Evolutionary conservation across 257 asterid genomes (phyloP), one percentile per base, ranked within the genome.

Genomic region (Capsicum chinense): DNA sequence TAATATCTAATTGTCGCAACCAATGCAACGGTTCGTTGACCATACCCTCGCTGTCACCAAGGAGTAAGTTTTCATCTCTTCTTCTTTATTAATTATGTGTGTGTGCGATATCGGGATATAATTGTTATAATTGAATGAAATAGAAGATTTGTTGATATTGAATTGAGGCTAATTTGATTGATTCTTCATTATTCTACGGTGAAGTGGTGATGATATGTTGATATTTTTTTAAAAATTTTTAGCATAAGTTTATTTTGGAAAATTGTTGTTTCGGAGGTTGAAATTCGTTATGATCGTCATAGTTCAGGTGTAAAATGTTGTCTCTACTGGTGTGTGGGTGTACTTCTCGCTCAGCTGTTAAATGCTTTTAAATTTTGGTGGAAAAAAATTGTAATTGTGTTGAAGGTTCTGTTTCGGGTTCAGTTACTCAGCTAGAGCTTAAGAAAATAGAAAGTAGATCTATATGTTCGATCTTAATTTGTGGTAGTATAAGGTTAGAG

Each of bases 11-110:
- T 84, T 87, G 89, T 67, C 85, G 83, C 74, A 86, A 87, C 88
- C 94, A 92, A 92, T 96, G 97, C 99, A 96, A 91, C 92, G 97
- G 87, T 85, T 88, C 62, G 99, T 96, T 88, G 99, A 96, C 93
- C 91, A 92, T 91, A 93, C 90, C 90, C 92, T 96, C 58, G 98
- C 99, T 79, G 91, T 93, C 52, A 90, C 97, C 80, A 94, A 96
- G 86, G 99, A 96, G 99, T 94, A 84, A 84, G 86, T 86, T 33
- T 84, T 58, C 85, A 60, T 47, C 54, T 81, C 71, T 70, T 21
- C 66, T 37, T 39, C 80, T 11, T 33, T 54, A 57, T 52, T 67
- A 56, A 26, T 26, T 57, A 60, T 64, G 17, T 64, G 15, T 26
- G 79, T n/a, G 21, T 52, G 47, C 26, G 64, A 21, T 74, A 50